phyloP scores from a whole-genome alignment of 768 basidiomycete genomes.

The Leucosporidium creatinivorum region DNA sequence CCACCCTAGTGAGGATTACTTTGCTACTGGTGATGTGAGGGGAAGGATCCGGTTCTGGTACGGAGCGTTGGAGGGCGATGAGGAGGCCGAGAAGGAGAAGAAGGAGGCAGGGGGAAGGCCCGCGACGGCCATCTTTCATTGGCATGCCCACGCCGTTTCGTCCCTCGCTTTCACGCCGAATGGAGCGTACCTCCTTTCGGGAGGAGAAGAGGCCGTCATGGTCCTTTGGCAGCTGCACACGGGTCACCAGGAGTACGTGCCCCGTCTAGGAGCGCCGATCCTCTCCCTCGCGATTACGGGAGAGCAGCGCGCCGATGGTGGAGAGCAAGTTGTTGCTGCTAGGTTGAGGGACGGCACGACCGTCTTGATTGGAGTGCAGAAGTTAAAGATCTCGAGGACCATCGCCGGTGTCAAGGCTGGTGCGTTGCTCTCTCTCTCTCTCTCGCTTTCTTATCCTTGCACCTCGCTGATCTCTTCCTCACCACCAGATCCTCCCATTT shows the following conservation, averaged over 20 bases:
- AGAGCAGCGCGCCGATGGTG: slow-evolving; percentile 46
- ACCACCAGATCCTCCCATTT: slow-evolving; percentile 43
- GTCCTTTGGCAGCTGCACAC: slow-evolving; percentile 93
- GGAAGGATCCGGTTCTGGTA: slow-evolving; percentile 89
- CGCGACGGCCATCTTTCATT: slow-evolving; percentile 71
- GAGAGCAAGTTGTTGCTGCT: slow-evolving; percentile 79
- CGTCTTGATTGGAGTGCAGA: slow-evolving; percentile 63
- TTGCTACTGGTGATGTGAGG: slow-evolving; percentile 83
- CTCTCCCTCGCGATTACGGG: slow-evolving; percentile 54
- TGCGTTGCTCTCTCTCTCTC: slow-evolving; percentile 40
- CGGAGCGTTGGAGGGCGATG: slow-evolving; percentile 59
- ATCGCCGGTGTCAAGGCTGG: slow-evolving; percentile 73
- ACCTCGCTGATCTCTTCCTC: slow-evolving; percentile 28
- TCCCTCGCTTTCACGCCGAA: slow-evolving; percentile 79
- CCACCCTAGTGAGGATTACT: slow-evolving; percentile 84
- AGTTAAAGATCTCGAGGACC: slow-evolving; percentile 62
- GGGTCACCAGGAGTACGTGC: slow-evolving; percentile 82
- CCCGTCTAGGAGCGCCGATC: slow-evolving; percentile 82
- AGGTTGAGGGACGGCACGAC: slow-evolving; percentile 74
- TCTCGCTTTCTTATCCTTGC: not conserved
- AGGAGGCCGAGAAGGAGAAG: slow-evolving; percentile 45
- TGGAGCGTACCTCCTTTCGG: slow-evolving; percentile 85
- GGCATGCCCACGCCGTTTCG: slow-evolving; percentile 92
- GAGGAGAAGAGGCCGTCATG: slow-evolving; percentile 91
- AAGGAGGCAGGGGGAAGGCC: not conserved